Base-by-base conservation (phyloP, 1,284 basidiomycete genomes). In the Leucoagaricus sp. region DNA sequence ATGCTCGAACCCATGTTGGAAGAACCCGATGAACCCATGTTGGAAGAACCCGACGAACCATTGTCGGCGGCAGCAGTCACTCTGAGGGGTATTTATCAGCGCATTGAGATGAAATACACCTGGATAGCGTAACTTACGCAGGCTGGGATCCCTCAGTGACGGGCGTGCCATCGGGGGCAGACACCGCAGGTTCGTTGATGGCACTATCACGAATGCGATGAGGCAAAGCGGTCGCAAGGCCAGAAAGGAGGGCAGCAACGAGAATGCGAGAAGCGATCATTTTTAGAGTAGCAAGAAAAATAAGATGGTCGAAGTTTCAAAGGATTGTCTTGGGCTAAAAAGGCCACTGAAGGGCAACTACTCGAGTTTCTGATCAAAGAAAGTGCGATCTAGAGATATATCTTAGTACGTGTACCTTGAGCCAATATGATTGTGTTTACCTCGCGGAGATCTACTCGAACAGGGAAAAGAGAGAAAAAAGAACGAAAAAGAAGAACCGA, bases 281-380 rank as follows among this genome's bases (percentile, higher is more conserved):
- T 69, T 72, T 80, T 28, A 64, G 64, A 71, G 71, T 65, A 67
- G 63, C 67, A 69, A 67, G 66, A 69, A 68, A 67, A 53, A 57
- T 63, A 42, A 19, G 47, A 53, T 40, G 29, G 28, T 23, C 19
- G 49, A 47, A 47, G 45, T 55, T 44, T 40, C 44, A 48, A 57
- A 55, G 21, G 19, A 60, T 65, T 77, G 76, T 77, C 70, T 47
- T 49, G 45, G 46, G 45, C 40, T 56, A 64, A 70, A 41, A 73
- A 75, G 81, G 84, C 82, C 82, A 78, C 81, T 72, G 82, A 72
- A 81, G 77, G 78, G 72, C 70, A 74, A 72, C 69, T 71, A 75
- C 73, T 72, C 70, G 72, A 72, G 70, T 69, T 74, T 83, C 86
- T 85, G 87, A 72, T 86, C 86, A 83, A 88, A 87, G 85, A 86